Conservation (phyloP, 345 rosid genomes). For the Lumnitzera racemosa region DNA sequence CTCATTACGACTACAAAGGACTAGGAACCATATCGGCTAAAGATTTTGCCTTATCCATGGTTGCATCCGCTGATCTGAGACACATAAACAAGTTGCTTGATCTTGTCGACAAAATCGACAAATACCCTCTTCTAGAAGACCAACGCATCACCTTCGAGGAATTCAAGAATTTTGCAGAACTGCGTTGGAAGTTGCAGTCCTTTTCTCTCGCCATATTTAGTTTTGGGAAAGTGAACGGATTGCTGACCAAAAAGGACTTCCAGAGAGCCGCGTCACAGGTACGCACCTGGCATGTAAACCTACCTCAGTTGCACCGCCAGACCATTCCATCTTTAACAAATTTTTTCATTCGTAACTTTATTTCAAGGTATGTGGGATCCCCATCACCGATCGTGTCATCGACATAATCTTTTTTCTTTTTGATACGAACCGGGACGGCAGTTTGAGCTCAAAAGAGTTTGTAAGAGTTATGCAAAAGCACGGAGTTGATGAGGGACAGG, state of each 20-base stretch:
- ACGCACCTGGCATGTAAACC: not conserved
- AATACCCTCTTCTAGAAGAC: constrained; percentile 22
- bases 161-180: constrained; percentile 47
- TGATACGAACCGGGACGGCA: constrained; percentile 45
- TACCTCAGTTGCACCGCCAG: not conserved
- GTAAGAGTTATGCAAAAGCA: constrained; percentile 36
- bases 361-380: constrained; percentile 46
- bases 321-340: too few relatives aligned
- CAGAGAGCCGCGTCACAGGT: constrained; percentile 67
- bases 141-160: constrained; percentile 41
- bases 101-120: constrained; percentile 39
- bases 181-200: constrained; percentile 40
- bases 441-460: constrained; percentile 50
- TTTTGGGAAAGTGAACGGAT: constrained; percentile 46
- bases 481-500: constrained; percentile 23
- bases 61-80: constrained; percentile 55
- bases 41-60: constrained; percentile 61
- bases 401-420: constrained; percentile 54
- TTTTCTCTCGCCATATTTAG: constrained; percentile 62
- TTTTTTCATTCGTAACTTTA: not conserved
- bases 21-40: constrained; percentile 45
- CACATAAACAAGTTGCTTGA: constrained; percentile 43
- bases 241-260: constrained; percentile 50
- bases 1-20: constrained; percentile 42
- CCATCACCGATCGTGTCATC: constrained; percentile 32